phyloP scores from a whole-genome alignment of 805 yeast species.

The Metschnikowia matae region DNA sequence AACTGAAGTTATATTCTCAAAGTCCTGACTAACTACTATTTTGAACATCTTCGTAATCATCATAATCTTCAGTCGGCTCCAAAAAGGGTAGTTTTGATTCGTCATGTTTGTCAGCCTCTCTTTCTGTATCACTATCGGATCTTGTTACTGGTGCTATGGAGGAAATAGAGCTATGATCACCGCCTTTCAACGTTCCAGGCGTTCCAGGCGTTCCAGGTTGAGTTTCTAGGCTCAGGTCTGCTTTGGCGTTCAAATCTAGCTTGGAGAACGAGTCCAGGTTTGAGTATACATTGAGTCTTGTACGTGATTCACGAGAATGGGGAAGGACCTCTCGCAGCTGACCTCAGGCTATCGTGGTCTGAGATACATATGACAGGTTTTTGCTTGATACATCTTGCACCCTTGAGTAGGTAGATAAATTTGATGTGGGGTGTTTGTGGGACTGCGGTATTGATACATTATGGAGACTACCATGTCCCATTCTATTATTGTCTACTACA shows the following conservation, averaged over 20 bases:
- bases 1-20: conserved; percentile 6
- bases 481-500: no score
- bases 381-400: not conserved
- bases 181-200: not conserved
- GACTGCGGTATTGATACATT: no score
- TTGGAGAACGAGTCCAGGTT: not conserved
- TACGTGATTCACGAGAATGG: not conserved
- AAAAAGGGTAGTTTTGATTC: not conserved
- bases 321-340: not conserved
- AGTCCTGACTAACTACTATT: not conserved
- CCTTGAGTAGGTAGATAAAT: not conserved
- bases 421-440: not conserved
- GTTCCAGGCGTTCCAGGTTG: not conserved
- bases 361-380: not conserved
- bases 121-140: not conserved
- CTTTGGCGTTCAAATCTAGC: not conserved
- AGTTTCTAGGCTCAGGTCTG: not conserved
- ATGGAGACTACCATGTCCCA: no score
- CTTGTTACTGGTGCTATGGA: not conserved
- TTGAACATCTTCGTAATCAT: not conserved
- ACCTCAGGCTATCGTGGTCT: not conserved
- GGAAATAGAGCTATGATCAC: not conserved
- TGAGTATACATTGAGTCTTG: not conserved
- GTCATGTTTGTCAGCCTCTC: not conserved
- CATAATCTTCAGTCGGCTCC: not conserved